Percentiles rank a stretch among this genome's conserved stretches.
phyloP scores from a whole-genome alignment of 192 early-diverging fungal genomes.

The Gamsiella multidivaricata region DNA sequence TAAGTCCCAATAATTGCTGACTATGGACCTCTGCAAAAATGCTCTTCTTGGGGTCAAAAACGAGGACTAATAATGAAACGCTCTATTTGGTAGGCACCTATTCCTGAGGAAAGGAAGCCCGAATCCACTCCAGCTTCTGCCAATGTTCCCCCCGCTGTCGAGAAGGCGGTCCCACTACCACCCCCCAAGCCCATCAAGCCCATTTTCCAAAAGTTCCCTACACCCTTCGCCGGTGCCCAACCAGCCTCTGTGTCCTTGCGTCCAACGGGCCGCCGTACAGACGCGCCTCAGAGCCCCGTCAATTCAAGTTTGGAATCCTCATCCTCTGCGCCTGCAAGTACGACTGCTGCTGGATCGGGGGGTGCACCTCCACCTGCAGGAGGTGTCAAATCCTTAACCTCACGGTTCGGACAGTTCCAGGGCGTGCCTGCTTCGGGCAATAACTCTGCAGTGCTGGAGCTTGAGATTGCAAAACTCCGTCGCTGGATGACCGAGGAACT shows the following conservation, averaged over 20 bases:
- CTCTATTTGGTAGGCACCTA: conserved; percentile 26
- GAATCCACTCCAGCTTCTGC: conserved; percentile 16
- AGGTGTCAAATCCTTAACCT: conserved; percentile 52
- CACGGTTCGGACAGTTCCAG: conserved; percentile 54
- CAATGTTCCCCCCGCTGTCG: conserved; percentile 18
- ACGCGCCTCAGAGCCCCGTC: conserved; percentile 10
- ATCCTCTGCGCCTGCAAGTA: neutral
- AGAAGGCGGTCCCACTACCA: conserved; percentile 32
- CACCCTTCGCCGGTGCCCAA: conserved; percentile 46
- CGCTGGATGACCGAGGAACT: conserved; percentile 56
- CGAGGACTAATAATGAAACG: neutral
- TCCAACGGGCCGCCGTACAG: conserved; percentile 33
- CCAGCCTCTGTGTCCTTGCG: conserved; percentile 26
- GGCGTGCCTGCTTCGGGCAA: conserved; percentile 46
- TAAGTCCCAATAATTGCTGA: conserved; percentile 7
- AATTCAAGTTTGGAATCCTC: neutral
- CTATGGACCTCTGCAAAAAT: neutral
- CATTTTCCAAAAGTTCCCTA: conserved; percentile 52
- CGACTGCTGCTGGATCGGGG: neutral
- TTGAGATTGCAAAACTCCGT: conserved; percentile 50
- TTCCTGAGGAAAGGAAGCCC: conserved; percentile 41
- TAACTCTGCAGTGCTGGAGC: conserved; percentile 37
- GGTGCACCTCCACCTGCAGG: conserved; percentile 32
- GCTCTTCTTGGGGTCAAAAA: neutral
- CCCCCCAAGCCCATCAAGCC: conserved; percentile 56